These are phyloP conservation scores for Neopestalotiopsis rosae DNA, from an alignment of 2,329 filamentous ascomycete genomes.

Conservation along the genomic window DNA sequence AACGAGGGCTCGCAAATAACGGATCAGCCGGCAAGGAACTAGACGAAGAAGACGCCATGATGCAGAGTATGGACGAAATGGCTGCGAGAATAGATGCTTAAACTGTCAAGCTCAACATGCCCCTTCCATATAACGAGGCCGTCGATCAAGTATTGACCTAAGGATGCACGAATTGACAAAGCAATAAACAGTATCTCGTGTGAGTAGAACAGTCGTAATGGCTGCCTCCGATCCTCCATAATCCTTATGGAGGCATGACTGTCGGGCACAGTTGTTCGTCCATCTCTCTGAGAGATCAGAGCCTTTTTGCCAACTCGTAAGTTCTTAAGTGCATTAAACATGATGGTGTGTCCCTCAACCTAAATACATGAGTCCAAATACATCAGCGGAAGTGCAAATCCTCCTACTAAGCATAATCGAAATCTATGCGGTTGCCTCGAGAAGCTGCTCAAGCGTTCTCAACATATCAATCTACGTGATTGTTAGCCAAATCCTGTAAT, in stretches of 20 bases:
- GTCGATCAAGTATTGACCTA: neutral
- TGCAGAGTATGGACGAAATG: conserved; percentile 22
- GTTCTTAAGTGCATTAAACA: neutral
- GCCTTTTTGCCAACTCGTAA: neutral
- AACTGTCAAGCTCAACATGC: neutral
- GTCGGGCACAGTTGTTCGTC: neutral
- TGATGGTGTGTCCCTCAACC: neutral
- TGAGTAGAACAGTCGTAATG: no score
- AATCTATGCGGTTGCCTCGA: neutral
- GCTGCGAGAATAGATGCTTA: conserved; percentile 15
- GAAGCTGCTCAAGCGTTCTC: conserved; percentile 9
- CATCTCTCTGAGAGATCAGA: neutral
- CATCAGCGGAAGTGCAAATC: neutral
- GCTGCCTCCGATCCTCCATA: neutral
- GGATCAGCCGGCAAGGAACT: conserved; percentile 3
- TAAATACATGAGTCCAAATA: neutral
- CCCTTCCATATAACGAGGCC: neutral
- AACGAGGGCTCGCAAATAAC: conserved; percentile 47
- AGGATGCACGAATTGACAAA: neutral
- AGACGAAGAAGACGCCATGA: conserved; percentile 21
- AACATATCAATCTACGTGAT: conserved; percentile 3
- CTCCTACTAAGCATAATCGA: neutral
- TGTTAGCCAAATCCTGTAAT: neutral
- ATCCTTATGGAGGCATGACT: neutral
- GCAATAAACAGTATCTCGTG: no score